A percentile compares a stretch with the other conserved stretches of the same genome.
Conservation (phyloP, 169 alveolate genomes). For the Plasmodium coatneyi region DNA sequence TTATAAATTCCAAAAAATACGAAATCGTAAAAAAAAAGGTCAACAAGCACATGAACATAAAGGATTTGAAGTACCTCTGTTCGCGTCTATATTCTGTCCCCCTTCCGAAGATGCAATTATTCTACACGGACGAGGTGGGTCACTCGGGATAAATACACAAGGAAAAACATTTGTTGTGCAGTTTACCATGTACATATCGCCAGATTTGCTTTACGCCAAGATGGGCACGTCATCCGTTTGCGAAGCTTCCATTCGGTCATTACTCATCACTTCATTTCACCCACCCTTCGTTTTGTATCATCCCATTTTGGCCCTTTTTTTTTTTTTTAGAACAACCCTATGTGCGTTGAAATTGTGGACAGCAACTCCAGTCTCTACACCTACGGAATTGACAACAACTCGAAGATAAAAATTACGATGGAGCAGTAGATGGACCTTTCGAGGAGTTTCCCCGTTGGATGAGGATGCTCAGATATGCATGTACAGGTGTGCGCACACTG, state of each 20-base stretch:
- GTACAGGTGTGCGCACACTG: not conserved
- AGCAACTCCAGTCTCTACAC: constrained; percentile 71
- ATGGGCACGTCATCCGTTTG: not conserved
- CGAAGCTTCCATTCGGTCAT: not conserved
- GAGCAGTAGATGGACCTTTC: constrained; percentile 5
- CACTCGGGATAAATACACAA: not conserved
- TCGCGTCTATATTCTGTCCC: constrained; percentile 68
- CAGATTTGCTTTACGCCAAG: not conserved
- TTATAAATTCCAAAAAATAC: constrained; percentile 47
- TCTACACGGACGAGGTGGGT: constrained; percentile 73
- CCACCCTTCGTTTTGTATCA: not conserved
- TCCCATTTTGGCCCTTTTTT: not conserved
- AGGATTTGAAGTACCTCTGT: constrained; percentile 64
- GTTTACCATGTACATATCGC: not conserved
- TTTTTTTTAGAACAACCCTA: constrained; percentile 55
- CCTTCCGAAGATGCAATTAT: constrained; percentile 25
- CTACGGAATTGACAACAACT: constrained; percentile 71
- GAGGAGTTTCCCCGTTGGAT: not conserved
- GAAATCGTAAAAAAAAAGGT: constrained; percentile 68
- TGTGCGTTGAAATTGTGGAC: constrained; percentile 62
- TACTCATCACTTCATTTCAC: not conserved
- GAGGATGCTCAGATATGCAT: not conserved
- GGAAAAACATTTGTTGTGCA: not conserved
- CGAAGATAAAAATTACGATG: constrained; percentile 65
- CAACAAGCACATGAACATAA: constrained; percentile 46